phyloP scores from a whole-genome alignment of 805 yeast genomes.

The Pichia nakasei region DNA sequence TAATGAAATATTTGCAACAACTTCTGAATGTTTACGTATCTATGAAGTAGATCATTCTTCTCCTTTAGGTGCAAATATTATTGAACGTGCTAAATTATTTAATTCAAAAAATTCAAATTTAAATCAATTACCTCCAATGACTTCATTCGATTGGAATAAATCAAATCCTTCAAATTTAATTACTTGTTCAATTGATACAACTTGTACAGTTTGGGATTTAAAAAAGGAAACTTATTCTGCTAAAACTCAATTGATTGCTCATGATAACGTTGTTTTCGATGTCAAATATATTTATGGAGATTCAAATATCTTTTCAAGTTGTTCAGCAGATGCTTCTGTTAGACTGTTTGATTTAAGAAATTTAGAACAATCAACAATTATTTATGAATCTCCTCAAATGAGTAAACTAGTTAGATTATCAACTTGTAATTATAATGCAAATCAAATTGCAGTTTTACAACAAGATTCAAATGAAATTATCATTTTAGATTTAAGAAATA shows the following conservation, averaged over 20 bases:
- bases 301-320: constrained; percentile 76
- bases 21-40: constrained; percentile 63
- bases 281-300: constrained; percentile 74
- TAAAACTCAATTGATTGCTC: constrained; percentile 91
- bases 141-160: constrained; percentile 89
- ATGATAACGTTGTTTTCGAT: constrained; percentile 90
- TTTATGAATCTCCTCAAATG: constrained; percentile 60
- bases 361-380: constrained; percentile 88
- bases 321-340: constrained; percentile 92
- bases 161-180: constrained; percentile 62
- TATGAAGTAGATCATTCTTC: constrained; percentile 18
- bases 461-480: constrained; percentile 56
- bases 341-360: constrained; percentile 85
- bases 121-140: constrained; percentile 71
- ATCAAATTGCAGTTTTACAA: constrained; percentile 77
- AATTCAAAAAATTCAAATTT: constrained; percentile 34
- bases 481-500: constrained; percentile 77
- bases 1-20: constrained; percentile 47
- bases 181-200: constrained; percentile 88
- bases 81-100: constrained; percentile 33
- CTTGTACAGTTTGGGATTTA: constrained; percentile 95
- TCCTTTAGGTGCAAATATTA: constrained; percentile 13
- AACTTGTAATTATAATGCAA: constrained; percentile 71
- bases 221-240: constrained; percentile 53
- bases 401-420: constrained; percentile 52